phyloP scores from a whole-genome alignment of 208 protist genomes.

The Leishmania guyanensis region DNA sequence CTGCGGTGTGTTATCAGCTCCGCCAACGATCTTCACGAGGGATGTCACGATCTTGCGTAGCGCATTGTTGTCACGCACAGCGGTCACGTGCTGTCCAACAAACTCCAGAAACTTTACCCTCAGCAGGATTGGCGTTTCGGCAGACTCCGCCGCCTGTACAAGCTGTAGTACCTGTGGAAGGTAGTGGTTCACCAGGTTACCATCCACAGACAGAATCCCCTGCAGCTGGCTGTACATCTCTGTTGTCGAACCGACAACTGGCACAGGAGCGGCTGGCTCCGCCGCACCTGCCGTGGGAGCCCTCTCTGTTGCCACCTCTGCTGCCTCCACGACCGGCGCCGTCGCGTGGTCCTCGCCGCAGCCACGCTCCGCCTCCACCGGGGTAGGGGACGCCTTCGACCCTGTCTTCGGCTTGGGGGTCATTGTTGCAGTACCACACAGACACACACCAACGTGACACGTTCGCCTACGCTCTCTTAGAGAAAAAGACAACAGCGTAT shows the following conservation, averaged over 20 bases:
- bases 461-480: constrained; percentile 9
- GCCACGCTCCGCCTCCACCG: constrained; percentile 2
- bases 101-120: constrained; percentile 83
- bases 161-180: constrained; percentile 57
- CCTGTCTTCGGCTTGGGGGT: constrained; percentile 62
- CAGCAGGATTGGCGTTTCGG: constrained; percentile 63
- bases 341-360: background rate
- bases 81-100: constrained; percentile 52
- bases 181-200: constrained; percentile 57
- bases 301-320: background rate
- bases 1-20: constrained; percentile 74
- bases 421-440: constrained; percentile 34
- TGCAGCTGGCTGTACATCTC: constrained; percentile 79
- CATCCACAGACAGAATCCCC: constrained; percentile 49
- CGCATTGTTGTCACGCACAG: constrained; percentile 68
- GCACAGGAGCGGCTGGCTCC: constrained; percentile 20
- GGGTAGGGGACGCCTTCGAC: constrained; percentile 16
- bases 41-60: constrained; percentile 82
- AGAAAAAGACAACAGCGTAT: background rate
- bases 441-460: background rate
- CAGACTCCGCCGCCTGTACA: constrained; percentile 61
- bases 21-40: constrained; percentile 79
- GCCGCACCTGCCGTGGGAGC: constrained; percentile 8
- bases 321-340: background rate
- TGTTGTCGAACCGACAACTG: constrained; percentile 36